Percentiles rank a stretch among this genome's conserved stretches.
These are phyloP conservation scores for Aspergillus ochraceoroseus DNA, from an alignment of 2,329 filamentous ascomycete species.

Conservation along the genomic window DNA sequence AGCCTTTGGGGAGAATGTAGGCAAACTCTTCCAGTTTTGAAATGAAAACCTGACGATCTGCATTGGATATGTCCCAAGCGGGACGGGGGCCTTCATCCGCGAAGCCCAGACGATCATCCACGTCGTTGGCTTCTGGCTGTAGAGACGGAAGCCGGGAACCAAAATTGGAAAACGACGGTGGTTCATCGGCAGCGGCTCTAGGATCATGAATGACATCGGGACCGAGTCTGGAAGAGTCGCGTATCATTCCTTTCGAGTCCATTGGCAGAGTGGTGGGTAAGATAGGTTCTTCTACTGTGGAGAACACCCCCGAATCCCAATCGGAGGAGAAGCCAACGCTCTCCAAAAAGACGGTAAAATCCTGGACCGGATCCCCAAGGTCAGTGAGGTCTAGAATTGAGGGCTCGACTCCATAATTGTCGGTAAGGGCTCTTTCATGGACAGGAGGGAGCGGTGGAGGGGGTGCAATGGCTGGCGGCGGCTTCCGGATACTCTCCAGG, in stretches of 20 bases:
- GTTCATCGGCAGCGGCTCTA: slow-evolving; percentile 39
- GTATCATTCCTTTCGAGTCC: slow-evolving; percentile 33
- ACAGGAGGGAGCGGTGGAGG: slow-evolving; percentile 35
- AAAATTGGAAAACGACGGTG: slow-evolving; percentile 47
- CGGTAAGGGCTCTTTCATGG: slow-evolving; percentile 39
- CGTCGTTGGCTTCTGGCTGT: slow-evolving; percentile 45
- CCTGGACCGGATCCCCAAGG: slow-evolving; percentile 47
- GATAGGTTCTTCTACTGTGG: slow-evolving; percentile 40
- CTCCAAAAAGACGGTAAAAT: slow-evolving; percentile 47
- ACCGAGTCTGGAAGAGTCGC: slow-evolving; percentile 36
- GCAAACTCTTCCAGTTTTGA: slow-evolving; percentile 45
- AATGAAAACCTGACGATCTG: slow-evolving; percentile 44
- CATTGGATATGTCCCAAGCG: slow-evolving; percentile 47
- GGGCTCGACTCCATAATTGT: slow-evolving; percentile 43
- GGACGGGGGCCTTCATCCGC: slow-evolving; percentile 43
- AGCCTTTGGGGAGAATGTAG: slow-evolving; percentile 45
- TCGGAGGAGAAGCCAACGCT: slow-evolving; percentile 48
- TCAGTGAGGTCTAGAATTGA: slow-evolving; percentile 46
- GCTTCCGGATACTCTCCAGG: slow-evolving; percentile 37
- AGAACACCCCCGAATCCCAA: slow-evolving; percentile 48
- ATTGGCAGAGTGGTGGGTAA: slow-evolving; percentile 36
- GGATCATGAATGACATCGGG: slow-evolving; percentile 39
- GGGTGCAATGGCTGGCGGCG: slow-evolving; percentile 30
- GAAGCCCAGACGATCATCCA: slow-evolving; percentile 41
- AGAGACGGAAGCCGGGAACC: slow-evolving; percentile 46